Evolutionary conservation across 805 yeast species (phyloP).

Genomic region (Candida maesae): DNA sequence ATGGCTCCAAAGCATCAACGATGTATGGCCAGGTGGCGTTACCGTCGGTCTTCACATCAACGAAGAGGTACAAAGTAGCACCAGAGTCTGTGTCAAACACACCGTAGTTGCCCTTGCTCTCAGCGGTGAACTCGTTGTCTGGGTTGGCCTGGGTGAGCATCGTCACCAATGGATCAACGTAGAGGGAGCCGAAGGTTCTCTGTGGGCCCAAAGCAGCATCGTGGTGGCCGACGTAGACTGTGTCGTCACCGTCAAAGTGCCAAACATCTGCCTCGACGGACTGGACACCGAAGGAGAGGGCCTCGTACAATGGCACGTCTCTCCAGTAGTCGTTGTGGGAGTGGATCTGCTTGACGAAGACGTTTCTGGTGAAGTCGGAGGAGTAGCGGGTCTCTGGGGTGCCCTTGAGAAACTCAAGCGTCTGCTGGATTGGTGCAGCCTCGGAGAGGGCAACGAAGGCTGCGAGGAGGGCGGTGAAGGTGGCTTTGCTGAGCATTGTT

Average conservation of each 20-base stretch:
- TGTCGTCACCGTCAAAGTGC: conserved; percentile 34
- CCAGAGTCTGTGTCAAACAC: conserved; percentile 42
- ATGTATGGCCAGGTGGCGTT: conserved; percentile 45
- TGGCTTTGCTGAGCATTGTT: not conserved
- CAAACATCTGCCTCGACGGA: conserved; percentile 69
- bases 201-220: conserved; percentile 41
- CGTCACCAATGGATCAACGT: conserved; percentile 49
- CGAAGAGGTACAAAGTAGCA: conserved; percentile 55
- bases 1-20: conserved; percentile 44
- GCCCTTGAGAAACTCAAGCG: conserved; percentile 15
- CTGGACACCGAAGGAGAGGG: conserved; percentile 47
- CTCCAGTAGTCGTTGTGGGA: conserved; percentile 79
- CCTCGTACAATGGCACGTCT: conserved; percentile 53
- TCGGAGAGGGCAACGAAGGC: conserved; percentile 6
- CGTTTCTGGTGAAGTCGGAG: conserved; percentile 22
- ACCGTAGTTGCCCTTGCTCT: conserved; percentile 31
- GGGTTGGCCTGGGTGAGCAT: conserved; percentile 50
- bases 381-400: conserved; percentile 16
- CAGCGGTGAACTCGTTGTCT: conserved; percentile 12
- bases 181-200: conserved; percentile 48
- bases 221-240: conserved; percentile 64
- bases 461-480: conserved; percentile 3
- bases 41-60: conserved; percentile 60
- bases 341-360: conserved; percentile 42
- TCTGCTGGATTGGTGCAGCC: conserved; percentile 20